Evolutionary conservation across 1,139 yeast species (phyloP).

Genomic region (Kluyveromyces sp.): DNA sequence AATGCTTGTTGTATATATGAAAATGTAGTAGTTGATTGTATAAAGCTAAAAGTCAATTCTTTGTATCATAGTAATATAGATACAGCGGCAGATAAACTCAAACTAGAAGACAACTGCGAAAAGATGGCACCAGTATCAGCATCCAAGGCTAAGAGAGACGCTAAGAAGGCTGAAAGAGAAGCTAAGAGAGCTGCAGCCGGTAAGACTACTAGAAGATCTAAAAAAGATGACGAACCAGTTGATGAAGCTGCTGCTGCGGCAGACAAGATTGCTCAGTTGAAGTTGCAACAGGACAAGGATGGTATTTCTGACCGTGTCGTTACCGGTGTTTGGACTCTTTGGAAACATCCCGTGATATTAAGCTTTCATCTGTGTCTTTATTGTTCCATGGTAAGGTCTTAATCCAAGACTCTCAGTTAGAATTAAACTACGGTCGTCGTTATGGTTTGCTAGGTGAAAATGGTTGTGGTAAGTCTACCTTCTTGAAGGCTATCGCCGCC

Average conservation of each 20-base stretch:
- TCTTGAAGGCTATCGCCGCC: conserved; percentile 86
- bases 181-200: conserved; percentile 75
- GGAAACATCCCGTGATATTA: conserved; percentile 87
- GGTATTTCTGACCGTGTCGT: conserved; percentile 96
- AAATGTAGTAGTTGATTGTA: too few relatives aligned
- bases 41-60: background rate
- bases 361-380: conserved; percentile 80
- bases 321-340: conserved; percentile 94
- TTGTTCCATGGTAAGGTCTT: conserved; percentile 97
- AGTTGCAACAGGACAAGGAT: conserved; percentile 85
- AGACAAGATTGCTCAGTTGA: conserved; percentile 74
- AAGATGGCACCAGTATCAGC: conserved; percentile 48
- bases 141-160: conserved; percentile 97
- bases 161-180: conserved; percentile 94
- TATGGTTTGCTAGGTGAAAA: conserved; percentile 96
- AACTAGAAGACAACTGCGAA: too few relatives aligned
- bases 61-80: background rate
- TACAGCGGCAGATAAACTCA: background rate
- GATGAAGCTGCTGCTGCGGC: conserved; percentile 52
- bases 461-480: conserved; percentile 98
- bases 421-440: conserved; percentile 94
- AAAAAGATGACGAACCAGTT: conserved; percentile 34
- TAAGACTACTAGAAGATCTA: conserved; percentile 56
- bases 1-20: too few relatives aligned
- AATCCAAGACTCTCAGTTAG: conserved; percentile 83